These are phyloP conservation scores for Mycena vitilis DNA, from an alignment of 768 basidiomycete genomes.

Conservation along the genomic window DNA sequence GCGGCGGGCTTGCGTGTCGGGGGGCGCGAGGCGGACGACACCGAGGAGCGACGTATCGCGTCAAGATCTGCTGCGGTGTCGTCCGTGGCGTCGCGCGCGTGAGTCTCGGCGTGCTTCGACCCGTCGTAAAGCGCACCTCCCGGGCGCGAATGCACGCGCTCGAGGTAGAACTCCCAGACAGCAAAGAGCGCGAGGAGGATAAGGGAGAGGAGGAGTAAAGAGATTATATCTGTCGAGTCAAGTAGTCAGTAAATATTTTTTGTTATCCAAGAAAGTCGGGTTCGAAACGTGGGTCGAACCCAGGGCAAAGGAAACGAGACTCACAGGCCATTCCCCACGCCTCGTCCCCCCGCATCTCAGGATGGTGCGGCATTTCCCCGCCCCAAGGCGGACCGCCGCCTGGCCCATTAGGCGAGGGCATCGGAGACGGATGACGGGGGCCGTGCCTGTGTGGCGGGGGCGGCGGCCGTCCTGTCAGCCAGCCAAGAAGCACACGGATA, in stretches of 20 bases:
- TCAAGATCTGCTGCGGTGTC: background rate
- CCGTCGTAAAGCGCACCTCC: conserved; percentile 8
- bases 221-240: conserved; percentile 69
- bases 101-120: background rate
- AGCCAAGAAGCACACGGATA: background rate
- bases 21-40: conserved; percentile 10
- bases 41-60: conserved; percentile 11
- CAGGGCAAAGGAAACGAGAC: conserved; percentile 28
- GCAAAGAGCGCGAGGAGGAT: conserved; percentile 67
- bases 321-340: conserved; percentile 64
- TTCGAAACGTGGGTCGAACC: too few relatives aligned
- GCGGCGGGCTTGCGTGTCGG: background rate
- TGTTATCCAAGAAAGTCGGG: too few relatives aligned
- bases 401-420: background rate
- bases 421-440: background rate
- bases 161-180: conserved; percentile 74
- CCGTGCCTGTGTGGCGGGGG: background rate
- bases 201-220: conserved; percentile 71
- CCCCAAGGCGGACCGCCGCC: background rate
- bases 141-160: conserved; percentile 45
- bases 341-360: background rate
- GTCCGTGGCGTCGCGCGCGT: background rate
- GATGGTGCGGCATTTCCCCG: background rate
- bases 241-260: background rate
- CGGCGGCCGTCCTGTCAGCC: background rate